Evolutionary conservation across 2,329 filamentous ascomycete species (phyloP), one percentile per base, ranked within the genome.

Genomic region (Aspergillus spinulosporus): DNA sequence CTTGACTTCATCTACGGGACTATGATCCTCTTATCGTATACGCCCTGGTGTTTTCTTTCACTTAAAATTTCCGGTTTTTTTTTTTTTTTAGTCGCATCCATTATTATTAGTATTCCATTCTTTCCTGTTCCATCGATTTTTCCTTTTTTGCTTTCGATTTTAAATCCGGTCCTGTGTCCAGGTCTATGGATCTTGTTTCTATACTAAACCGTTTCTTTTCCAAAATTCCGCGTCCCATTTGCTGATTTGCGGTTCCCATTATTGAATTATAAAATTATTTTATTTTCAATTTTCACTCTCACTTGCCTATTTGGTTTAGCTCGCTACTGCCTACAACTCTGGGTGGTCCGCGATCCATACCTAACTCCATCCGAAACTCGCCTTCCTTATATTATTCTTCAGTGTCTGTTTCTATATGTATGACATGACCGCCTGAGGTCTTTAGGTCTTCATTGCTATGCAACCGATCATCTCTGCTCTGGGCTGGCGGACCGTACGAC

Each of bases 401-500:
- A 52, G n/a, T 59, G 59, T 46, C 50, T 48, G 39, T 51, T 49
- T 44, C 49, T 62, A 59, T 57, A 57, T 50, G 36, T 57, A 53
- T 52, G 50, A 53, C 50, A 53, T 53, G 50, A 39, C 43, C 40
- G 50, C 50, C 50, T 53, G 39, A 21, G 21, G 21, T 21, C 21
- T 21, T 21, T 21, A 53, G n/a, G 14, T 12, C 37, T 49, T 28
- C 31, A 37, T 51, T 48, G 42, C 50, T 51, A 57, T 54, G 48
- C 54, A 21, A 58, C 47, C 60, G 59, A 61, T 59, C 53, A 36
- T 45, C 54, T 45, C 77, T 59, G 80, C 79, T 60, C 58, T 66
- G 66, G 66, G 75, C 85, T 83, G 61, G 78, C 79, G 87, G 87
- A 59, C 78, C 55, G 52, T 45, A 31, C 31, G 49, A 56, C 78